These are phyloP conservation scores for Ilyonectria destructans DNA, from an alignment of 2,329 filamentous ascomycete genomes.

Conservation along the genomic window DNA sequence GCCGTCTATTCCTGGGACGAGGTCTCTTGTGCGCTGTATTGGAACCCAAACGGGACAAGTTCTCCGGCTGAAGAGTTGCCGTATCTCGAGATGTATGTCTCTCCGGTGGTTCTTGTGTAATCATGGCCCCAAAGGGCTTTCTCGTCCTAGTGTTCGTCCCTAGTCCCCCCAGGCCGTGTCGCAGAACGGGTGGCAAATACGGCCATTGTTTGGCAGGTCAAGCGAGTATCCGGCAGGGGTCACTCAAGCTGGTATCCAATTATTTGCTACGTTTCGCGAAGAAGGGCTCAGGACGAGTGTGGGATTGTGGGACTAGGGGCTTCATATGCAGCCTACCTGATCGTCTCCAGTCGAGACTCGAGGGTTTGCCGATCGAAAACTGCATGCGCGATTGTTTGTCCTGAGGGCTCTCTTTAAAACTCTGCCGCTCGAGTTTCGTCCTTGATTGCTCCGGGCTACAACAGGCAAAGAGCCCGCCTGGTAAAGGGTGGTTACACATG, in stretches of 20 bases:
- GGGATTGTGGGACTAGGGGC: constrained; percentile 26
- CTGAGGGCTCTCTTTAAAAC: background rate
- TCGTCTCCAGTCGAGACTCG: constrained; percentile 5
- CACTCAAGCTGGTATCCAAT: constrained; percentile 43
- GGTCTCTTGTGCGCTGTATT: background rate
- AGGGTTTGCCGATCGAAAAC: constrained; percentile 15
- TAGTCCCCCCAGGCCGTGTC: constrained; percentile 21
- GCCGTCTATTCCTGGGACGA: constrained; percentile 13
- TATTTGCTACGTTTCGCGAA: constrained; percentile 37
- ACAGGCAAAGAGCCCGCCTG: constrained; percentile 24
- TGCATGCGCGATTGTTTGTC: constrained; percentile 4
- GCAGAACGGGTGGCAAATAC: constrained; percentile 14
- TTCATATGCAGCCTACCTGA: constrained; percentile 20
- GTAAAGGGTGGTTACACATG: constrained; percentile 28
- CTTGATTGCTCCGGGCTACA: constrained; percentile 19
- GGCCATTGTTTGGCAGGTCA: constrained; percentile 46
- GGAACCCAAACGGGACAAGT: constrained; percentile 15
- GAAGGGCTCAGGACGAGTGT: constrained; percentile 25
- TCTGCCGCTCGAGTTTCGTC: background rate
- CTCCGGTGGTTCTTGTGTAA: background rate
- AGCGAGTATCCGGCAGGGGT: constrained; percentile 44
- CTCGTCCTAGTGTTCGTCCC: constrained; percentile 19
- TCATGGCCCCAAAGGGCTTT: constrained; percentile 5
- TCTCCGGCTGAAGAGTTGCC: background rate
- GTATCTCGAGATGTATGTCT: background rate